Conservation (phyloP, 2,329 filamentous ascomycete species). For the Alternaria alternata region DNA sequence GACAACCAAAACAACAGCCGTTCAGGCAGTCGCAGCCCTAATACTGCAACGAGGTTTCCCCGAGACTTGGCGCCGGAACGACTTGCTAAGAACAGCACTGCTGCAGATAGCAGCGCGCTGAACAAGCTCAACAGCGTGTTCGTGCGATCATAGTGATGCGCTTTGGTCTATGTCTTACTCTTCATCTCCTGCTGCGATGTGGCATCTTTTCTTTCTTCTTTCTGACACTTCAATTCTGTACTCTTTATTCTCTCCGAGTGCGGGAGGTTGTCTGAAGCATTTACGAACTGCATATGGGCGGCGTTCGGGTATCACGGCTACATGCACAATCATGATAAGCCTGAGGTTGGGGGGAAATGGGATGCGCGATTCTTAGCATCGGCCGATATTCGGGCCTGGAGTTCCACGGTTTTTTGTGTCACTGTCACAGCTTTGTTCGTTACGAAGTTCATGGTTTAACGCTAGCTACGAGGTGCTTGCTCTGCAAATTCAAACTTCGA, state of each 20-base stretch:
- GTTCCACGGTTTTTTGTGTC: neutral
- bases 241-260: slow-evolving; percentile 2
- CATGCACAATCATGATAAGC: slow-evolving; percentile 3
- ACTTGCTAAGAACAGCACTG: slow-evolving; percentile 43
- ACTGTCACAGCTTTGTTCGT: neutral
- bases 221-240: neutral
- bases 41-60: slow-evolving; percentile 38
- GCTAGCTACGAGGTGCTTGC: neutral
- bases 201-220: neutral
- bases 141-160: slow-evolving; percentile 33
- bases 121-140: slow-evolving; percentile 48
- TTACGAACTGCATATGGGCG: slow-evolving; percentile 39
- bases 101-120: slow-evolving; percentile 41
- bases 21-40: slow-evolving; percentile 54
- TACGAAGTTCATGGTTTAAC: neutral
- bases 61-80: slow-evolving; percentile 45
- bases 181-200: neutral
- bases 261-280: slow-evolving; percentile 24
- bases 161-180: neutral
- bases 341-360: neutral
- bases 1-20: slow-evolving; percentile 49
- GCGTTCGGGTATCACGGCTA: slow-evolving; percentile 29
- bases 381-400: slow-evolving; percentile 10
- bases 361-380: slow-evolving; percentile 8
- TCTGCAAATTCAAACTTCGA: neutral